Base-by-base conservation (phyloP, 2,329 filamentous ascomycete species). In the Nothophoma quercina region DNA sequence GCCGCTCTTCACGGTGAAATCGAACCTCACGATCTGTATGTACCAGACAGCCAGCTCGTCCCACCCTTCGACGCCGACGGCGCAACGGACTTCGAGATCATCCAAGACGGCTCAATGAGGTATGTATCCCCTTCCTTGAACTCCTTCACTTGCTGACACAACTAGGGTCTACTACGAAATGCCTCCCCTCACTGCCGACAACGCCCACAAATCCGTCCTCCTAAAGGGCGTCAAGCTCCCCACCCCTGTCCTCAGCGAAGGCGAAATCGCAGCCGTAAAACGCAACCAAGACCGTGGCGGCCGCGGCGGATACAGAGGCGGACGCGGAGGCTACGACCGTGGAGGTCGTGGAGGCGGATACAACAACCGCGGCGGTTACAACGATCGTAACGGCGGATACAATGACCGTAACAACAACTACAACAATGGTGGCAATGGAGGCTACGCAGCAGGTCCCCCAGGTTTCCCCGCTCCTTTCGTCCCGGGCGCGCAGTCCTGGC, bases 131-230 rank as follows among this genome's bases (percentile, higher is more conserved):
- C n/a, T n/a, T n/a, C n/a, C n/a, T n/a, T n/a, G n/a, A n/a, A n/a
- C n/a, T n/a, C n/a, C n/a, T n/a, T n/a, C n/a, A n/a, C n/a, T n/a
- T n/a, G n/a, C n/a, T n/a, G n/a, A n/a, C n/a, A n/a, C n/a, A n/a
- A n/a, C n/a, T 59, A 96, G 90, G 68, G 92, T 98, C 9, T 80
- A 90, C 67, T 99, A 96, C 70, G 86, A 91, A 35, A 89, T 97
- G 76, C 93, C 93, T 0, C 80, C 83, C 32, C 32, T 72, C 1
- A 85, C 85, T 15, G 55, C 64, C 2, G 81, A 80, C 8, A 84
- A 90, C 64, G 79, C 85, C 4, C 95, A 99, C 77, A 97, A 97
- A 72, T 97, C 93, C 5, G 96, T 96, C 89, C 83, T 99, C 12
- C 82, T 99, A 28, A 88, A 91, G 2, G 95, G 95, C 10, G 87